Base-by-base conservation (phyloP, 805 yeast genomes). In the Monosporozyma siamensis region DNA sequence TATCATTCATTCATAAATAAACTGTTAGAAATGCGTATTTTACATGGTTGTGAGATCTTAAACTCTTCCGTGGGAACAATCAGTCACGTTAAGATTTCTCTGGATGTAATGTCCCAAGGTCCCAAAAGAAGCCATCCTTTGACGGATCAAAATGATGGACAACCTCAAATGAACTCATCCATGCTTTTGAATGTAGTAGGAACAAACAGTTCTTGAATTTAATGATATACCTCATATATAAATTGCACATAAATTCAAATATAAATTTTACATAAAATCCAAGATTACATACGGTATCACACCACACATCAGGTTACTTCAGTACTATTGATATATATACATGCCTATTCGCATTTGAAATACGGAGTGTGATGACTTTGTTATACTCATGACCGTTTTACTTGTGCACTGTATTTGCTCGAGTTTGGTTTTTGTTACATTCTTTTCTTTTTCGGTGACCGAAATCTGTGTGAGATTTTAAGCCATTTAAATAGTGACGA, bases 1-100 rank as follows among this genome's bases (percentile, higher is more conserved):
- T 55, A 53, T 36, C 30, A 49, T 6, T 32, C 49, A 3, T 59
- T 57, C 34, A 37, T 54, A n/a, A 46, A 47, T 24, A 50, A 46
- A 21, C 34, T 61, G 20, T 24, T 53, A 9, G 39, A 37, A 17
- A 51, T 61, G 56, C 50, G 52, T 17, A 38, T 31, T 6, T 26
- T 45, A 7, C 48, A 55, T 34, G 50, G 48, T 18, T 50, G 55
- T 27, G 59, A 58, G 21, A 26, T 58, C 4, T 17, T 55, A 20
- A 47, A 48, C 6, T 45, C 51, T 26, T 42, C 46, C 1, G 41
- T 46, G 2, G 62, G 63, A 15, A 31, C 47, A 1, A 46, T 56
- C 9, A 48, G 58, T 1, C 61, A 56, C 41, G 56, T 53, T 6
- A 51, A 50, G 38, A 49, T 56, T 45, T 24, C 15, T 4, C 18